Conservation (phyloP, 164 flowering plant species). For the Vitis riparia region DNA sequence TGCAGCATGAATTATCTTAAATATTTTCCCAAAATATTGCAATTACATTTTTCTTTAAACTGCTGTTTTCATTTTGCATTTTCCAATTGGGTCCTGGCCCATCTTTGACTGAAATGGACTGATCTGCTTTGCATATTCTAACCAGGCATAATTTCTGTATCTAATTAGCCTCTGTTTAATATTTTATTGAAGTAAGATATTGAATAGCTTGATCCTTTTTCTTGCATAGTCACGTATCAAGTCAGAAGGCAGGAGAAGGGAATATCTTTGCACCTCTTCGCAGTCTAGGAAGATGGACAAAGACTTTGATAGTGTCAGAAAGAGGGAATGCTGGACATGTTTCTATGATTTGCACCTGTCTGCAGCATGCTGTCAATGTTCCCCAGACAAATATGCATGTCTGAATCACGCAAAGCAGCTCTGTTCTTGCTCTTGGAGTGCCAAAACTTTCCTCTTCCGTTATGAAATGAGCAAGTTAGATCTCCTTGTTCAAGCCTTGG, state of each 20-base stretch:
- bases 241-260: conserved; percentile 46
- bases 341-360: conserved; percentile 68
- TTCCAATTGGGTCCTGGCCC: no score
- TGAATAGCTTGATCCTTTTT: conserved; percentile 3
- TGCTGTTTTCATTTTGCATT: no score
- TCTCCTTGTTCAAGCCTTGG: conserved; percentile 64
- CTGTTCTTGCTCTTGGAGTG: conserved; percentile 66
- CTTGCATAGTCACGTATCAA: conserved; percentile 50
- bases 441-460: conserved; percentile 53
- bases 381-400: conserved; percentile 62
- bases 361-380: conserved; percentile 70
- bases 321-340: conserved; percentile 66
- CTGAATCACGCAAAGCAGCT: conserved; percentile 63
- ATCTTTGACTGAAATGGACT: no score
- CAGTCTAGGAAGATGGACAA: conserved; percentile 49
- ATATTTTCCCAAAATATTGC: no score
- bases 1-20: no score
- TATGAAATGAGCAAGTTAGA: conserved; percentile 58
- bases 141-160: no score
- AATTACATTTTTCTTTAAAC: no score
- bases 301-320: conserved; percentile 42
- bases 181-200: no score
- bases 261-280: conserved; percentile 44
- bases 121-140: no score
- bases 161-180: no score